Evolutionary conservation across 108 stramenopile genomes (phyloP), one percentile per base, ranked within the genome.

Genomic region (Mayamaea pseudoterrestris): DNA sequence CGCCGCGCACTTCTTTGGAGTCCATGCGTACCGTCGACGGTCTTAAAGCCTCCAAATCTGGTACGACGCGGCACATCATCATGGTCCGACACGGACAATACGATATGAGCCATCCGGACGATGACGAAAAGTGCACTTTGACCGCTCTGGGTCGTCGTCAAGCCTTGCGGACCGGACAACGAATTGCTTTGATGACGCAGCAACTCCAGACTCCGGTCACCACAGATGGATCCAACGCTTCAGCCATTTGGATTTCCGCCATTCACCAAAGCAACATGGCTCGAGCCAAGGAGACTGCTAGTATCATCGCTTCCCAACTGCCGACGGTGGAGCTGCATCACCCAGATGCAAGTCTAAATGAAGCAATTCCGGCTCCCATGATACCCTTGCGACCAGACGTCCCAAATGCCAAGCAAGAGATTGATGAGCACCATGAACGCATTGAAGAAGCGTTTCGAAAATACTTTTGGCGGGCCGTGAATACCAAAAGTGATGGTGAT

Each of bases 31-130:
- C 32, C 32, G 32, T n/a, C n/a, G n/a, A n/a, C n/a, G n/a, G n/a
- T n/a, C n/a, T n/a, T n/a, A n/a, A n/a, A n/a, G n/a, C n/a, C n/a
- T n/a, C n/a, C n/a, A n/a, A n/a, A n/a, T n/a, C n/a, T n/a, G 80
- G 85, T 8, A 75, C 83, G 4, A 93, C 92, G 6, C 70, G 85
- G 23, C 92, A 93, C 53, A 67, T 93, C 26, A 76, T 93, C 36
- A 43, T 90, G 36, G 61, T 93, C 41, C 69, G 92, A 26, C 92
- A 93, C 57, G 92, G 92, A 17, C 92, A 93, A 53, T 93, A 93
- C 61, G 83, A 84, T 61, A 88, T 90, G 53, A 64, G 69, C 8
- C 62, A 58, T n/a, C n/a, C n/a, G n/a, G n/a, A 66, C 51, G 73
- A 78, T 34, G 94, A 95, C 58, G 59, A 64, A 29, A 82, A 75